Conservation (phyloP, 306 rosid species). For the Prosopis cineraria region DNA sequence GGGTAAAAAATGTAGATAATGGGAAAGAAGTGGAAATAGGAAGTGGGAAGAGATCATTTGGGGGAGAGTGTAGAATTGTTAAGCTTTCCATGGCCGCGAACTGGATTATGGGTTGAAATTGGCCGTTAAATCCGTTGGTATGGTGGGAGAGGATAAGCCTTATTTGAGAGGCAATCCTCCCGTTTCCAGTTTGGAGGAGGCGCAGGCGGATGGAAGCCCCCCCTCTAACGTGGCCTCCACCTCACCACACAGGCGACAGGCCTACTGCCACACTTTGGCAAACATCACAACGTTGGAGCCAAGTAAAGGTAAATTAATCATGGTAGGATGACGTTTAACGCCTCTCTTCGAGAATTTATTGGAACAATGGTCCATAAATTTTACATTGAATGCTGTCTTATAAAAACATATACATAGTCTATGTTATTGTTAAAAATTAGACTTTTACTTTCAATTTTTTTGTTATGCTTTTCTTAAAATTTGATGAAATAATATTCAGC, state of each 20-base stretch:
- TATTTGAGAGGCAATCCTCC: not conserved
- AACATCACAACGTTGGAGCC: not conserved
- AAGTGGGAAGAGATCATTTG: not conserved
- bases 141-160: conserved; percentile 1
- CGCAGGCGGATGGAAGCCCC: not conserved
- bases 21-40: conserved; percentile 18
- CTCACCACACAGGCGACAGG: not conserved
- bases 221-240: not conserved
- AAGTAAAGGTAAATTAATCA: no score
- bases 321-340: no score
- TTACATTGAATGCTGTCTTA: no score
- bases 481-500: no score
- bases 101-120: conserved; percentile 1
- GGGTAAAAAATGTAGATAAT: not conserved
- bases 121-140: conserved; percentile 2
- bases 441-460: no score
- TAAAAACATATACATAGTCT: no score
- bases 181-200: not conserved
- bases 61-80: not conserved
- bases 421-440: no score
- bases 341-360: no score
- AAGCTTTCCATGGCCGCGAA: conserved; percentile 21
- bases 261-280: not conserved
- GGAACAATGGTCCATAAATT: no score
- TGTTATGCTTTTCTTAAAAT: no score